Base-by-base conservation (phyloP, 345 rosid genomes). In the Abelmoschus esculentus region DNA sequence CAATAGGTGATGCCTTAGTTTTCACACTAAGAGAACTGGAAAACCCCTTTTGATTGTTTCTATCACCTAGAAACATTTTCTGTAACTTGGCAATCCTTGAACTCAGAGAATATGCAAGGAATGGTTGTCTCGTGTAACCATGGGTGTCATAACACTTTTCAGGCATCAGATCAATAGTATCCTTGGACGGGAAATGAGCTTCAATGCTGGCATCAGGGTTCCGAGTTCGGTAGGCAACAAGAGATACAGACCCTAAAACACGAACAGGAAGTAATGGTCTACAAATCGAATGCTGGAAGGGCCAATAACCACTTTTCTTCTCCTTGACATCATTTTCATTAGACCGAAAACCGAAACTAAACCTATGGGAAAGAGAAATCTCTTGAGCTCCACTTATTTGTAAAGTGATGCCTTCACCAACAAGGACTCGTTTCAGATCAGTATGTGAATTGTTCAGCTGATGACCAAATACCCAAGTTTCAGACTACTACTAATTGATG, bases 371-470 rank as follows among this genome's bases (percentile, higher is more conserved):
- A 61, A 84, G 76, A 67, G 85, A 85, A 46, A 91, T 76, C 81
- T 80, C 87, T 17, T 72, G 79, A 68, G 95, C 92, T 70, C 80
- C 75, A 36, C 46, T 78, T 63, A 91, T 73, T 75, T 84, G 86
- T 8, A 89, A 72, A 10, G 90, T 76, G 58, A 86, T 83, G 55
- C 92, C 97, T 72, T 89, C 89, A 68, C 86, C 86, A 13, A 89
- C 87, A 60, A 83, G 78, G 22, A 89, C 77, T 69, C 89, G 82
- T 71, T 82, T 86, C 75, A 89, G 72, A 36, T 81, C 75, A 29
- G 42, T 53, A n/a, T 81, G 76, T 18, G 91, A 81, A 17, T 61
- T 76, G 76, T 86, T 91, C 76, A 82, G 73, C 91, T 87, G 85
- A 71, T 66, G 70, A 52, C 54, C 76, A 78, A 68, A 60, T 50